phyloP scores from a whole-genome alignment of 2,329 filamentous ascomycete species.

The Aureobasidium zeae region DNA sequence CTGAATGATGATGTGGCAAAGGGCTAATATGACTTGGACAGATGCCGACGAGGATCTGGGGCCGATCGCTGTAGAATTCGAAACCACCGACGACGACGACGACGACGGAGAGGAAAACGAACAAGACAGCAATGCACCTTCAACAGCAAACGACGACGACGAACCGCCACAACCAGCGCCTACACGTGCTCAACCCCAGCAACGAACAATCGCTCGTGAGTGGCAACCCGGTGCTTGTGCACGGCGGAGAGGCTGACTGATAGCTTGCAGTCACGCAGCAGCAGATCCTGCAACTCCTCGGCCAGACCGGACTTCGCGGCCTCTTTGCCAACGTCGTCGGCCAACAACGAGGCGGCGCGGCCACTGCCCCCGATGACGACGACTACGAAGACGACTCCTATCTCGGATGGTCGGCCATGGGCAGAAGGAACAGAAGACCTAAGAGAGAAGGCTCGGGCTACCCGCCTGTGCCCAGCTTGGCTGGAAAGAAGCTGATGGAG shows the following conservation, averaged over 20 bases:
- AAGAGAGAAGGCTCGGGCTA: slow-evolving; percentile 46
- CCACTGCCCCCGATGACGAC: slow-evolving; percentile 29
- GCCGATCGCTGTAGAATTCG: slow-evolving; percentile 31
- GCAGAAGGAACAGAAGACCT: slow-evolving; percentile 39
- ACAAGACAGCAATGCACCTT: slow-evolving; percentile 18
- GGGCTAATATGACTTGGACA: slow-evolving; percentile 16
- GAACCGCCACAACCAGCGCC: slow-evolving; percentile 30
- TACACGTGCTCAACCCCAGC: slow-evolving; percentile 18
- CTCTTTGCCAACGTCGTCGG: slow-evolving; percentile 36
- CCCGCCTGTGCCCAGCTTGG: slow-evolving; percentile 74
- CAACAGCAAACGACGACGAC: slow-evolving; percentile 22
- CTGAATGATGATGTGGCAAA: slow-evolving; percentile 27
- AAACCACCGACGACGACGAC: slow-evolving; percentile 30
- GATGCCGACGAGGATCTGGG: slow-evolving; percentile 36
- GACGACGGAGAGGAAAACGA: slow-evolving; percentile 25
- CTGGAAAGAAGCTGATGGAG: slow-evolving; percentile 69
- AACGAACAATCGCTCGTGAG: slow-evolving; percentile 27
- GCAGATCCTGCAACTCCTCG: slow-evolving; percentile 47
- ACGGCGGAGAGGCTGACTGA: slow-evolving; percentile 17
- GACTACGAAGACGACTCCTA: slow-evolving; percentile 35
- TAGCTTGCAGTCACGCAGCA: slow-evolving; percentile 35
- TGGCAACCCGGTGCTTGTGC: slow-evolving; percentile 1
- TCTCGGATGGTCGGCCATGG: slow-evolving; percentile 30
- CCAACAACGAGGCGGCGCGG: slow-evolving; percentile 22
- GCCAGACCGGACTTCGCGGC: slow-evolving; percentile 43